Evolutionary conservation across 805 yeast genomes (phyloP).

Genomic region (Lipomyces japonicus): DNA sequence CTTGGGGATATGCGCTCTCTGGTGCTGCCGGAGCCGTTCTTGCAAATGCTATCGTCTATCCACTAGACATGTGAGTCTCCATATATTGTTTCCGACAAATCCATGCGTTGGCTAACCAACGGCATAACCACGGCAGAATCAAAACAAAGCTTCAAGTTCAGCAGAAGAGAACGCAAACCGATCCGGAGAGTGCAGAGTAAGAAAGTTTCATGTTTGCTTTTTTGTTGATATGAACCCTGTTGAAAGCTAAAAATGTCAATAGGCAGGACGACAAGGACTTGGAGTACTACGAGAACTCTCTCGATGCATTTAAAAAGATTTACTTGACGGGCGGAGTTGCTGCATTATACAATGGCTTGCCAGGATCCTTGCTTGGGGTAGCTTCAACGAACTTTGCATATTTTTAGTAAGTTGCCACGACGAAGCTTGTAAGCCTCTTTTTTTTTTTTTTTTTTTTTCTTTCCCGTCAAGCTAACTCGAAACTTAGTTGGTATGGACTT

Average conservation of each 20-base stretch:
- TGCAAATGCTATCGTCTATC: slow-evolving; percentile 77
- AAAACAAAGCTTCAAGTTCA: slow-evolving; percentile 27
- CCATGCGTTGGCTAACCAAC: too few relatives aligned
- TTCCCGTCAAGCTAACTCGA: background rate
- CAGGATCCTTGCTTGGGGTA: slow-evolving; percentile 62
- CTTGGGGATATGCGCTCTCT: slow-evolving; percentile 73
- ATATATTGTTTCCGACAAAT: background rate
- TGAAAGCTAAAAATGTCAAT: background rate
- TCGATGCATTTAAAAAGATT: slow-evolving; percentile 61
- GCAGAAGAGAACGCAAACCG: slow-evolving; percentile 12
- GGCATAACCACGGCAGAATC: background rate
- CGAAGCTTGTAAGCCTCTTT: too few relatives aligned
- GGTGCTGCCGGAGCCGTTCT: slow-evolving; percentile 79
- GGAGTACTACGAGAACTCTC: slow-evolving; percentile 49
- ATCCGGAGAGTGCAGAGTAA: slow-evolving; percentile 10
- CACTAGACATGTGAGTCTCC: slow-evolving; percentile 54
- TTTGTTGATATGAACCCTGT: background rate
- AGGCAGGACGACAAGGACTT: background rate
- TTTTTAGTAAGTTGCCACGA: slow-evolving; percentile 51
- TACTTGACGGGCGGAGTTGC: slow-evolving; percentile 53
- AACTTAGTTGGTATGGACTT: slow-evolving; percentile 64
- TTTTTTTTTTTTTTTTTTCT: too few relatives aligned
- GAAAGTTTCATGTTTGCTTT: background rate
- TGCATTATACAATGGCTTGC: slow-evolving; percentile 71
- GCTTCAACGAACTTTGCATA: slow-evolving; percentile 78